Conservation (phyloP, 441 rosid species). For the Populus hybrid region DNA sequence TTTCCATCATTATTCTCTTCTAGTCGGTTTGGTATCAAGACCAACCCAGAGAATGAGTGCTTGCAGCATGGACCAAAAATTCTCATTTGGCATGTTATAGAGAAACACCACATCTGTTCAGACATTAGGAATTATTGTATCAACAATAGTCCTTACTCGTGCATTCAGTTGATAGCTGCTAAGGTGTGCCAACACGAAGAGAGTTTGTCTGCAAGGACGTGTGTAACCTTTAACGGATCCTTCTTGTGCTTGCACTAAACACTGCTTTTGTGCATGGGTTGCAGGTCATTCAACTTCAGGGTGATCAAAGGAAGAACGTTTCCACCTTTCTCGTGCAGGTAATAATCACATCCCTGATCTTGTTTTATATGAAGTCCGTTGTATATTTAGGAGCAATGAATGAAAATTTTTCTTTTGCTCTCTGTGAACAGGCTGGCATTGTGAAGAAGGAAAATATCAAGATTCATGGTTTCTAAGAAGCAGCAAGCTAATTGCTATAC, state of each 20-base stretch:
- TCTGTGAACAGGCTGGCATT: conserved; percentile 55
- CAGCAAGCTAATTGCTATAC: background rate
- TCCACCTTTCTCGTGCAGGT: conserved; percentile 52
- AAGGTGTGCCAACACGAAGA: background rate
- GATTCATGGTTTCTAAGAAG: conserved; percentile 83
- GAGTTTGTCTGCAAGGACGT: background rate
- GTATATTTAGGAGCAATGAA: background rate
- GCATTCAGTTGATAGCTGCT: background rate
- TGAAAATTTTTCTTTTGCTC: background rate
- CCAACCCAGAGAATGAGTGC: background rate
- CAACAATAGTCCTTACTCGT: background rate
- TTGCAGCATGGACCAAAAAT: background rate
- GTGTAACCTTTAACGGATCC: background rate
- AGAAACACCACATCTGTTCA: background rate
- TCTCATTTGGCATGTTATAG: background rate
- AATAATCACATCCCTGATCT: background rate
- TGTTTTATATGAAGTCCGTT: background rate
- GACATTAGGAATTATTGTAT: background rate
- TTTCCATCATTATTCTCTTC: background rate
- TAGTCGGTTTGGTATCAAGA: no score
- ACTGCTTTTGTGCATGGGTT: background rate
- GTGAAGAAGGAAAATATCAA: conserved; percentile 96
- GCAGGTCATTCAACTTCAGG: conserved; percentile 83
- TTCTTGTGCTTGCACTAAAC: background rate
- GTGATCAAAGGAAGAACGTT: conserved; percentile 78